Percentiles rank a stretch among this genome's conserved stretches.
phyloP scores from a whole-genome alignment of 2,329 filamentous ascomycete species.

The Pyrenochaeta sp. region DNA sequence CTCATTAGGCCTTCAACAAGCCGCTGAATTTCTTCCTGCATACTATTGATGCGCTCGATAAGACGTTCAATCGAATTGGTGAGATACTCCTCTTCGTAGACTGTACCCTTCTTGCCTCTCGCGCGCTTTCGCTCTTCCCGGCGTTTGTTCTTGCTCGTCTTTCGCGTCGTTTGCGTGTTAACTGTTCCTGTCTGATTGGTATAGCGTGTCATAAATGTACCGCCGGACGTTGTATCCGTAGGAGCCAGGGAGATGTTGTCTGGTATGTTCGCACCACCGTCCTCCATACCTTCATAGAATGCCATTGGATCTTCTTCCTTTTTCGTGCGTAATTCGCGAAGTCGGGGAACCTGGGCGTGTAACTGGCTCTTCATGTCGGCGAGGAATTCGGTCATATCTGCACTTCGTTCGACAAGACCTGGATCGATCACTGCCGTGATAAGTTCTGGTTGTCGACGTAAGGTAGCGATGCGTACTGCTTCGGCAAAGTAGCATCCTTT shows the following conservation, averaged over 20 bases:
- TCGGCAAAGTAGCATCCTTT: constrained; percentile 87
- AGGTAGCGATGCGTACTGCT: constrained; percentile 79
- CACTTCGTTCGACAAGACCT: constrained; percentile 81
- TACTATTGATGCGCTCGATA: constrained; percentile 79
- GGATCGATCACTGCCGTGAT: constrained; percentile 76
- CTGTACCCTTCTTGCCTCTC: constrained; percentile 91
- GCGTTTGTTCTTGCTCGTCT: constrained; percentile 85
- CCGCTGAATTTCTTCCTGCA: constrained; percentile 74
- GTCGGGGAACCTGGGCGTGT: constrained; percentile 82
- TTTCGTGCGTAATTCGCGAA: constrained; percentile 81
- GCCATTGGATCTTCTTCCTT: constrained; percentile 85
- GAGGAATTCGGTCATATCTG: constrained; percentile 85
- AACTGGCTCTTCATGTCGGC: constrained; percentile 92
- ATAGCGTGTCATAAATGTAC: constrained; percentile 91
- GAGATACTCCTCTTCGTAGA: constrained; percentile 98
- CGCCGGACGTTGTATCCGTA: constrained; percentile 79
- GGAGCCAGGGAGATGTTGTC: constrained; percentile 93
- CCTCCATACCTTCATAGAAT: constrained; percentile 78
- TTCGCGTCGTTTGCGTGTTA: constrained; percentile 76
- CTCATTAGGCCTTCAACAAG: constrained; percentile 81
- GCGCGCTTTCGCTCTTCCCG: constrained; percentile 96
- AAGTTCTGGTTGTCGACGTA: constrained; percentile 68
- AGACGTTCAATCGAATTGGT: constrained; percentile 86
- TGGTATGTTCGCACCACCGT: constrained; percentile 70
- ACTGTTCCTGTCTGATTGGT: constrained; percentile 79